Conservation (phyloP, 208 protist genomes). For the Crithidia acanthocephali region DNA sequence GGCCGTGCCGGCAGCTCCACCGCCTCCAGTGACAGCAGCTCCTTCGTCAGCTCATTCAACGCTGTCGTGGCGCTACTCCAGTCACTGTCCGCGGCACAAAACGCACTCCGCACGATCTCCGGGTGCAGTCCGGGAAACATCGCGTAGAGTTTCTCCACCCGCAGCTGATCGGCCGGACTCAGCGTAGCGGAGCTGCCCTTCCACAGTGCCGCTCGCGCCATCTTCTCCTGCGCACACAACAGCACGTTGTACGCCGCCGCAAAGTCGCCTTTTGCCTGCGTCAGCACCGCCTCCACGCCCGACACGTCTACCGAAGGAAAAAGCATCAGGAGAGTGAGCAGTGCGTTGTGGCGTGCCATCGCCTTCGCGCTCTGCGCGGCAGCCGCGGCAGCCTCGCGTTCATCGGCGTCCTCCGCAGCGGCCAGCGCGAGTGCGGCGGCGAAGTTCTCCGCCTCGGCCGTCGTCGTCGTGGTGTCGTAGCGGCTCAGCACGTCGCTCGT, state of each 20-base stretch:
- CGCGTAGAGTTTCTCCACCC: constrained; percentile 45
- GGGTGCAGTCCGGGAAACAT: constrained; percentile 62
- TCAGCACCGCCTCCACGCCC: constrained; percentile 60
- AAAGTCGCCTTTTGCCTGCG: constrained; percentile 44
- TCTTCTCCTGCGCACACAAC: constrained; percentile 57
- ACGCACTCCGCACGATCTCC: constrained; percentile 58
- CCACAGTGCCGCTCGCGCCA: constrained; percentile 44
- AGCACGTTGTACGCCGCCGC: constrained; percentile 63
- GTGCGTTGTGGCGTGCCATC: constrained; percentile 35
- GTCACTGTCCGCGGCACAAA: constrained; percentile 37
- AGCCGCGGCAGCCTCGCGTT: constrained; percentile 28
- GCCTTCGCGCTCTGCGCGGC: constrained; percentile 16
- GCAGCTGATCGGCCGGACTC: constrained; percentile 49
- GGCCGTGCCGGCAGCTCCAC: constrained; percentile 18
- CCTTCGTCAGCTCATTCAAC: constrained; percentile 59
- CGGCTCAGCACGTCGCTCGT: constrained; percentile 45
- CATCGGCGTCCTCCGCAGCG: constrained; percentile 50
- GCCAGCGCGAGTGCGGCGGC: constrained; percentile 49
- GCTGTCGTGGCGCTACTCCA: constrained; percentile 39
- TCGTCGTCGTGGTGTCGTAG: constrained; percentile 12
- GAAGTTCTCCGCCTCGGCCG: constrained; percentile 15
- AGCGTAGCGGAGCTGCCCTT: constrained; percentile 40
- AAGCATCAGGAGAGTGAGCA: constrained; percentile 74
- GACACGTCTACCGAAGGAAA: constrained; percentile 61
- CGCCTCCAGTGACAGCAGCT: constrained; percentile 43